phyloP scores from a whole-genome alignment of 1,284 basidiomycete genomes.

The Ceratobasidium sp. region DNA sequence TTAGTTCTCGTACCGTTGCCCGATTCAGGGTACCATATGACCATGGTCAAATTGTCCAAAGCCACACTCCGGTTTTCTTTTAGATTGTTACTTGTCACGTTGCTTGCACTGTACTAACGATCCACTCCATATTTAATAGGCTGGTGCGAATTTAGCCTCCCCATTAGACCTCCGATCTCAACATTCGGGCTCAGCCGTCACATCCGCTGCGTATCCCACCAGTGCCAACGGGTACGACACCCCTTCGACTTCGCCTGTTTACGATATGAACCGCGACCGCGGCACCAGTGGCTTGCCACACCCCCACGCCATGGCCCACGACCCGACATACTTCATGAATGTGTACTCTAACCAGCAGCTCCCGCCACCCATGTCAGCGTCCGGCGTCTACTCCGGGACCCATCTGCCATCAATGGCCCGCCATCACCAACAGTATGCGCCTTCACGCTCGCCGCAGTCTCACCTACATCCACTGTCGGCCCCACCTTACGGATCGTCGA shows the following conservation, averaged over 20 bases:
- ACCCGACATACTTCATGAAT: constrained; percentile 4
- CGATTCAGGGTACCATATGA: constrained; percentile 6
- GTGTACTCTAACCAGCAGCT: constrained; percentile 14
- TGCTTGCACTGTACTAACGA: constrained; percentile 18
- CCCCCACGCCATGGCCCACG: neutral
- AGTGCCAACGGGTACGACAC: constrained; percentile 2
- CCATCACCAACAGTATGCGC: neutral
- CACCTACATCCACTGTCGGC: constrained; percentile 12
- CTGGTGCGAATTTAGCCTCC: constrained; percentile 14
- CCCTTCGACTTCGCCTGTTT: neutral
- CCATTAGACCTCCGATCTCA: constrained; percentile 26
- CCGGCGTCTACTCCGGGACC: neutral
- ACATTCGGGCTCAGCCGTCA: constrained; percentile 13
- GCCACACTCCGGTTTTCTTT: constrained; percentile 17
- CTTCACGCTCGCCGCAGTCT: constrained; percentile 9
- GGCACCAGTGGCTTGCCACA: neutral
- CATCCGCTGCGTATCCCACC: constrained; percentile 6
- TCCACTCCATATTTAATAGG: constrained; percentile 13
- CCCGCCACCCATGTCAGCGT: neutral
- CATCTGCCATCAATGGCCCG: neutral
- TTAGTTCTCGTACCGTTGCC: constrained; percentile 23
- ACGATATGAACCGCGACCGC: constrained; percentile 30
- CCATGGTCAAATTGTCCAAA: constrained; percentile 13
- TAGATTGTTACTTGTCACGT: constrained; percentile 13
- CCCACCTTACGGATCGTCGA: constrained; percentile 9